Conservation (phyloP, 306 rosid genomes). For the Canavalia gladiata region DNA sequence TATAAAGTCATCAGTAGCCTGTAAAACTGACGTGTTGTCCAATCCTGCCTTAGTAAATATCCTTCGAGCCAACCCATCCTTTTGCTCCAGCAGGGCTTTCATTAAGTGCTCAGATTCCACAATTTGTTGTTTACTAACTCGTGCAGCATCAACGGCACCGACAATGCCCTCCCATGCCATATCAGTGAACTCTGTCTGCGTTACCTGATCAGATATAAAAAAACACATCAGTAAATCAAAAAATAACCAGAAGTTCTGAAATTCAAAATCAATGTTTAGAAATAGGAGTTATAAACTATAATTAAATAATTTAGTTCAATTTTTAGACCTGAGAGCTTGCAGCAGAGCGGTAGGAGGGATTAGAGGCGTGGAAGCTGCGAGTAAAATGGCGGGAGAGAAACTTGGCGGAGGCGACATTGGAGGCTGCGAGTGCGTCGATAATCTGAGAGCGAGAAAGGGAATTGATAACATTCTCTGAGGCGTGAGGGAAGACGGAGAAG, state of each 20-base stretch:
- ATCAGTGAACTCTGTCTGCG: conserved; percentile 86
- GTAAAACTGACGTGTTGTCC: conserved; percentile 87
- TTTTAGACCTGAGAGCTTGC: conserved; percentile 66
- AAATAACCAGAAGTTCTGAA: neutral
- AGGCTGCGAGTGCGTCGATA: conserved; percentile 19
- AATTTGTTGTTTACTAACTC: conserved; percentile 80
- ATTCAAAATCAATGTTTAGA: neutral
- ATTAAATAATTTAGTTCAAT: neutral
- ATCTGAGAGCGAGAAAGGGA: conserved; percentile 47
- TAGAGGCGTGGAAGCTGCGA: conserved; percentile 72
- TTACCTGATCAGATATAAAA: conserved; percentile 57
- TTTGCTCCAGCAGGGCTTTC: conserved; percentile 98
- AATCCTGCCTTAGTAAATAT: conserved; percentile 90
- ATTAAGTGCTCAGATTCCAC: conserved; percentile 94
- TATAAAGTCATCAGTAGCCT: conserved; percentile 88
- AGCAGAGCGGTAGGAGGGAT: conserved; percentile 60
- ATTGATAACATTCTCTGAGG: conserved; percentile 21
- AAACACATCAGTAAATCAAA: neutral
- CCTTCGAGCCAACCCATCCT: conserved; percentile 90
- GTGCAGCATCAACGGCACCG: conserved; percentile 89
- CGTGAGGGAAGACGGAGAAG: conserved; percentile 30
- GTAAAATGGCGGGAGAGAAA: conserved; percentile 60
- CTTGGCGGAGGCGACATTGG: conserved; percentile 63
- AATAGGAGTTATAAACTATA: neutral
- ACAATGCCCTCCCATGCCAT: conserved; percentile 97